Base-by-base conservation (phyloP, 345 rosid species). In the Rhodamnia rubescens region DNA sequence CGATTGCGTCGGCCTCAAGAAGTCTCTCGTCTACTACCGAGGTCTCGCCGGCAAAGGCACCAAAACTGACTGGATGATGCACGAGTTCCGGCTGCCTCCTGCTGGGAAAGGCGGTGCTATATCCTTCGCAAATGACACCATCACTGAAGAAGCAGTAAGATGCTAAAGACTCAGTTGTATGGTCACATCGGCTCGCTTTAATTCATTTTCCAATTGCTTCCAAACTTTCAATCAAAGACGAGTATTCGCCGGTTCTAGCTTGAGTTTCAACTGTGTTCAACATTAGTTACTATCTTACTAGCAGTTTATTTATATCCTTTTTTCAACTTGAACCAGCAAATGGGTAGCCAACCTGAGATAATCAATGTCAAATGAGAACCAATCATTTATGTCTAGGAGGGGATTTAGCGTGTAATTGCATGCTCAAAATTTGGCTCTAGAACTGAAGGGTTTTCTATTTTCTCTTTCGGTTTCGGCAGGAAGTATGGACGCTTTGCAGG, bases 51-150 rank as follows among this genome's bases (percentile, higher is more conserved):
- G 86, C 11, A 87, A 85, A 54, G 89, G 89, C 32, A 87, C 74
- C 53, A 87, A 87, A 57, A 87, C 89, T 2, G 89, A 87, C 42
- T 87, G 89, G 89, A 87, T 87, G 89, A 87, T 87, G 89, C 89
- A 87, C 11, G 89, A 87, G 74, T 87, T 85, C 84, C 89, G 89
- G n/a, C 85, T 87, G 32, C 87, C 89, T 3, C 87, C 89, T 3
- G 27, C 14, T 1, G 84, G 81, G 47, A 84, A 84, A 27, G 42
- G 40, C 2, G 85, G 82, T 53, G 49, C 40, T 64, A 29, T 20
- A 13, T 53, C 82, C 16, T 8, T 26, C 64, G 81, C 50, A 75
- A 69, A 47, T 57, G n/a, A n/a, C 54, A 59, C 11, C 1, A 44
- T 24, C 36, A 44, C 54, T 56, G 85, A 87, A 78, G 88, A 86